Evolutionary conservation across 345 rosid genomes (phyloP).

Genomic region (Melaleuca alternifolia): DNA sequence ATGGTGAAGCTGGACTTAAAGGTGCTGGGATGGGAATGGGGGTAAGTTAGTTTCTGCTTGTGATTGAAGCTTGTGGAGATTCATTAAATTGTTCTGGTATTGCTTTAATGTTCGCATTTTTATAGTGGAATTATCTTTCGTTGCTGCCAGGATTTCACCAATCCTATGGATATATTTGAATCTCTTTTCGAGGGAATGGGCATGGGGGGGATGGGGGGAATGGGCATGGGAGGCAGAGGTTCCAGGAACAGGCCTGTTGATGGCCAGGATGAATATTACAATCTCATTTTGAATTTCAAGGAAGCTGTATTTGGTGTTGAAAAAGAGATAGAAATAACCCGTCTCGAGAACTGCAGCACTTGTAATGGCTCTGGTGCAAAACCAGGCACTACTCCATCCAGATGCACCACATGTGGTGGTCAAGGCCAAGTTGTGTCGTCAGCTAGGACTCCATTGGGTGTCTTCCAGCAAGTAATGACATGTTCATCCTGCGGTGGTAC

Average conservation of each 20-base stretch:
- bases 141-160: slow-evolving; percentile 73
- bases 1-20: slow-evolving; percentile 95
- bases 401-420: slow-evolving; percentile 83
- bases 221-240: slow-evolving; percentile 66
- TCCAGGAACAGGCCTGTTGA: slow-evolving; percentile 75
- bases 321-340: slow-evolving; percentile 86
- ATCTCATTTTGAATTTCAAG: slow-evolving; percentile 63
- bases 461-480: slow-evolving; percentile 96
- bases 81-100: not conserved
- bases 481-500: slow-evolving; percentile 81
- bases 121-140: slow-evolving; percentile 1
- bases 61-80: not conserved
- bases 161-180: slow-evolving; percentile 92
- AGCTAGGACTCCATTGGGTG: slow-evolving; percentile 87
- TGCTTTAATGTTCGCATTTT: not conserved
- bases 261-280: slow-evolving; percentile 91
- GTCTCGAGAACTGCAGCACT: slow-evolving; percentile 78
- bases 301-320: slow-evolving; percentile 94
- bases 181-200: slow-evolving; percentile 88
- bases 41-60: slow-evolving; percentile 41
- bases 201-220: slow-evolving; percentile 69
- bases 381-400: slow-evolving; percentile 72
- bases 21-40: slow-evolving; percentile 97
- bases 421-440: slow-evolving; percentile 96
- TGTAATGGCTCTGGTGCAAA: slow-evolving; percentile 93